Evolutionary conservation across 129 eudicot genomes (phyloP).

Genomic region (Silybum marianum): DNA sequence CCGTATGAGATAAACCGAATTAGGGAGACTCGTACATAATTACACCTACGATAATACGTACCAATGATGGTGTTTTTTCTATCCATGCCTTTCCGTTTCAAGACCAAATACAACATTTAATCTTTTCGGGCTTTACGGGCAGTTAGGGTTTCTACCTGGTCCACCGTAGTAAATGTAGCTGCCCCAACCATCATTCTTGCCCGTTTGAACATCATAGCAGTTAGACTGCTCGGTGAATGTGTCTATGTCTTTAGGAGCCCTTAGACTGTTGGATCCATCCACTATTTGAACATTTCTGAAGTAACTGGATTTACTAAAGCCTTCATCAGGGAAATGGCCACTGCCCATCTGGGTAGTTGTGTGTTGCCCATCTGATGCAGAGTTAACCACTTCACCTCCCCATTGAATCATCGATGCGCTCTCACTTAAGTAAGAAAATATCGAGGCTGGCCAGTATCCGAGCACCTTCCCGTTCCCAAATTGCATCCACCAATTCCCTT

Average conservation of each 20-base stretch:
- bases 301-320: slow-evolving; percentile 75
- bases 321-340: slow-evolving; percentile 90
- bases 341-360: slow-evolving; percentile 93
- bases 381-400: slow-evolving; percentile 95
- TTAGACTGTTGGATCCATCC: slow-evolving; percentile 69
- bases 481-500: slow-evolving; percentile 98
- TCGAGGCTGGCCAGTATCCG: slow-evolving; percentile 82
- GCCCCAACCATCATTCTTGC: slow-evolving; percentile 77
- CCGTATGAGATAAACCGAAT: slow-evolving; percentile 10
- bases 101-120: not conserved
- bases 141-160: slow-evolving; percentile 73
- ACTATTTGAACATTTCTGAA: slow-evolving; percentile 71
- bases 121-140: slow-evolving; percentile 30
- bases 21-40: slow-evolving; percentile 23
- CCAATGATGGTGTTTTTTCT: not conserved
- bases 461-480: slow-evolving; percentile 72
- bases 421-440: slow-evolving; percentile 70
- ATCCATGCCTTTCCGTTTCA: not conserved
- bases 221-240: slow-evolving; percentile 74
- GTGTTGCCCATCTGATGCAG: slow-evolving; percentile 77
- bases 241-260: slow-evolving; percentile 56
- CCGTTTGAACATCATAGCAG: slow-evolving; percentile 69
- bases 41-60: slow-evolving; percentile 31
- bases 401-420: slow-evolving; percentile 85
- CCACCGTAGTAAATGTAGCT: slow-evolving; percentile 80